Percentiles rank a stretch among this genome's conserved stretches.
Conservation (phyloP, 2,329 filamentous ascomycete genomes). For the Aureobasidium namibiae region DNA sequence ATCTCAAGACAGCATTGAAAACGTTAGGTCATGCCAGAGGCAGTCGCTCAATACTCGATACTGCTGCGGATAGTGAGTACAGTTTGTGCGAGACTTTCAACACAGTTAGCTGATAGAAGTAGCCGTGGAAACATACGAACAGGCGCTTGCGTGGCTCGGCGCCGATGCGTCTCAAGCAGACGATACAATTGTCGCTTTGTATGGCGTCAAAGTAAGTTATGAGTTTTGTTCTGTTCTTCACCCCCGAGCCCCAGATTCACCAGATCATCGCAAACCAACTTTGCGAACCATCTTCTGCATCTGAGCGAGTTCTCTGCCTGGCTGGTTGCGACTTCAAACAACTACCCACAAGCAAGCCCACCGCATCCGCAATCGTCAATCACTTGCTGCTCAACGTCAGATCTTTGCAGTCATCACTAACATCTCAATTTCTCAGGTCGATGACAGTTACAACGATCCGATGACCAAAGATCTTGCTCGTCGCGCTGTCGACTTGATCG, state of each 20-base stretch:
- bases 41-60: slow-evolving; percentile 50
- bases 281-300: not conserved
- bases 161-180: slow-evolving; percentile 41
- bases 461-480: slow-evolving; percentile 41
- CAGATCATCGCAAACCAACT: not conserved
- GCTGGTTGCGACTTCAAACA: not conserved
- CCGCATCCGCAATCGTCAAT: not conserved
- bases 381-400: too few relatives aligned
- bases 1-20: slow-evolving; percentile 47
- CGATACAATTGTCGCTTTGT: slow-evolving; percentile 51
- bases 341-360: not conserved
- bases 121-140: slow-evolving; percentile 53
- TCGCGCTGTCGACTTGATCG: slow-evolving; percentile 52
- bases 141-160: slow-evolving; percentile 55
- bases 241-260: not conserved
- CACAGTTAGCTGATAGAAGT: not conserved
- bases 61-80: slow-evolving; percentile 46
- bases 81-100: not conserved
- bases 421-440: slow-evolving; percentile 31
- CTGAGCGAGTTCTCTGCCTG: too few relatives aligned
- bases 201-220: slow-evolving; percentile 44
- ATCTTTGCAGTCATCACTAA: not conserved
- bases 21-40: slow-evolving; percentile 51
- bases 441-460: slow-evolving; percentile 46
- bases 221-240: not conserved